phyloP scores from a whole-genome alignment of 1,139 yeast species.

The Taiozyma sp. region DNA sequence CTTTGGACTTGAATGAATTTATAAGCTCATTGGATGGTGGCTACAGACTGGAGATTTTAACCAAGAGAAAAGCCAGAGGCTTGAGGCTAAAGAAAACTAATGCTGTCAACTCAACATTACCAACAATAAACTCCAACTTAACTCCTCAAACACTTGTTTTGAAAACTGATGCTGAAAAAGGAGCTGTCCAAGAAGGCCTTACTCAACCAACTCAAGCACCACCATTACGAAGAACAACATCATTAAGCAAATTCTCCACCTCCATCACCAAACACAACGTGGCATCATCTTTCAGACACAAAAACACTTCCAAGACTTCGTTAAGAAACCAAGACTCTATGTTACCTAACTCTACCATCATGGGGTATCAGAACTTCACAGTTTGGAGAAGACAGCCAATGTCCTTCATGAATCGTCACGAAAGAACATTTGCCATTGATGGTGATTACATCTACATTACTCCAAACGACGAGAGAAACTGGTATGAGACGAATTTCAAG shows the following conservation, averaged over 20 bases:
- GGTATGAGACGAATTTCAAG: slow-evolving; percentile 69
- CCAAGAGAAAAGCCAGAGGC: slow-evolving; percentile 17
- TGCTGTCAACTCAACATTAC: slow-evolving; percentile 11
- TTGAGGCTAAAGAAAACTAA: background rate
- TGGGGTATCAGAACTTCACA: slow-evolving; percentile 51
- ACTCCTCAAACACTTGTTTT: slow-evolving; percentile 22
- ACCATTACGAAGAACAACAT: slow-evolving; percentile 4
- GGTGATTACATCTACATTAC: slow-evolving; percentile 90
- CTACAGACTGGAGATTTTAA: slow-evolving; percentile 15
- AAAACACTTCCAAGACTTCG: slow-evolving; percentile 10
- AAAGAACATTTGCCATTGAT: slow-evolving; percentile 81
- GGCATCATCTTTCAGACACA: slow-evolving; percentile 16
- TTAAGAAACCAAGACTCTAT: slow-evolving; percentile 4
- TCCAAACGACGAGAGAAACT: slow-evolving; percentile 68
- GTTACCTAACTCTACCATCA: slow-evolving; percentile 9
- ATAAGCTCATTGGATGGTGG: slow-evolving; percentile 32
- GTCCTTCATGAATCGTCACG: slow-evolving; percentile 77
- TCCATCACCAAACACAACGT: slow-evolving; percentile 14
- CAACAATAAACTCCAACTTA: slow-evolving; percentile 23
- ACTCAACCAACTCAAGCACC: background rate
- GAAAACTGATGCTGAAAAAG: background rate
- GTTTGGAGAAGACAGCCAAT: slow-evolving; percentile 89
- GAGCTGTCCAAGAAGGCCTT: background rate
- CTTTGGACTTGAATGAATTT: slow-evolving; percentile 31
- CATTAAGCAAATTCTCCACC: slow-evolving; percentile 9